Evolutionary conservation across 805 yeast genomes (phyloP).

Genomic region (Pichia pseudocactophila): DNA sequence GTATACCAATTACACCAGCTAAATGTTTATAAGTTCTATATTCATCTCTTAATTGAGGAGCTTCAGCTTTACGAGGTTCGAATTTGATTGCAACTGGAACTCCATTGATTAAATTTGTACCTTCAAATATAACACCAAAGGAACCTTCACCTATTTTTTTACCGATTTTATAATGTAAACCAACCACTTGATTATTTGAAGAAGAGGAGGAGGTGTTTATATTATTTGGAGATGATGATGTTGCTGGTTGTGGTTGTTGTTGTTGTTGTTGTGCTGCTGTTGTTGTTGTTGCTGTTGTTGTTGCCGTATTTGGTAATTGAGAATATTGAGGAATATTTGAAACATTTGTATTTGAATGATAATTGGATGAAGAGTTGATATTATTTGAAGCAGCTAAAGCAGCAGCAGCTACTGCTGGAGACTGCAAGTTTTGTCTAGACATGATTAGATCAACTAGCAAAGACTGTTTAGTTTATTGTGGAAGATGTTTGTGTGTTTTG

Average conservation of each 20-base stretch:
- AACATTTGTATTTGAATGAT: conserved; percentile 16
- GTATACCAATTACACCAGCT: conserved; percentile 77
- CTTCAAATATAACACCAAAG: conserved; percentile 95
- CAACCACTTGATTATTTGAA: conserved; percentile 55
- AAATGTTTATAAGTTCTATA: conserved; percentile 89
- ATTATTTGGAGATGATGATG: not conserved
- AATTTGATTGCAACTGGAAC: conserved; percentile 94
- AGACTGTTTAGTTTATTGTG: not conserved
- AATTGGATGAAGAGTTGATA: conserved; percentile 15
- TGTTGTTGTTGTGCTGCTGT: conserved; percentile 15
- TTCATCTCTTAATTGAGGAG: conserved; percentile 95
- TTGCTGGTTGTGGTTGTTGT: conserved; percentile 8
- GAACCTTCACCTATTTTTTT: conserved; percentile 98
- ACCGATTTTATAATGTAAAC: conserved; percentile 93
- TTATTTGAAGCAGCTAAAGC: conserved; percentile 28
- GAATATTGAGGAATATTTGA: conserved; percentile 26
- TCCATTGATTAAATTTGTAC: conserved; percentile 83
- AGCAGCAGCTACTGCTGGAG: conserved; percentile 27
- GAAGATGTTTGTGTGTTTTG: too few relatives aligned
- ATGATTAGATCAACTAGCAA: not conserved
- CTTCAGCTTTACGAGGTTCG: conserved; percentile 93
- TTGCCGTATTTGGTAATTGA: conserved; percentile 17
- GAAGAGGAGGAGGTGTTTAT: not conserved
- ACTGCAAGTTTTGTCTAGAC: conserved; percentile 8
- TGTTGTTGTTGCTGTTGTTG: conserved; percentile 4